These are phyloP conservation scores for Blastomyces percursus DNA, from an alignment of 2,329 filamentous ascomycete genomes.

Conservation along the genomic window DNA sequence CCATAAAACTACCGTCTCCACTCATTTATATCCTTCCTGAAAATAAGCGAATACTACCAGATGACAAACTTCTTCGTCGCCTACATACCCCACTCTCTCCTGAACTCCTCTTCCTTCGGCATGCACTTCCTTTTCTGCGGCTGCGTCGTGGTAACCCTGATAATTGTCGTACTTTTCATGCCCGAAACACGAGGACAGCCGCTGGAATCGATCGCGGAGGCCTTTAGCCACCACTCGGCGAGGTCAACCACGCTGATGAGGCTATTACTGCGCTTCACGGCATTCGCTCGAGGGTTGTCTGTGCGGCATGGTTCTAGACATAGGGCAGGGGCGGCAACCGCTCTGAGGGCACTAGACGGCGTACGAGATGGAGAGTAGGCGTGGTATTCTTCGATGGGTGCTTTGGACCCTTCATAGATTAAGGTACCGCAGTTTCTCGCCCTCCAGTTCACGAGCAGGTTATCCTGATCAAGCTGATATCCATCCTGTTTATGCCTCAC, in stretches of 20 bases:
- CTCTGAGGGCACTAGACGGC: not conserved
- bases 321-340: not conserved
- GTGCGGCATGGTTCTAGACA: not conserved
- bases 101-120: constrained; percentile 34
- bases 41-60: constrained; percentile 6
- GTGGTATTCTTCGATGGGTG: not conserved
- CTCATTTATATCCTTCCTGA: not conserved
- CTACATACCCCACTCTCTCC: constrained; percentile 34
- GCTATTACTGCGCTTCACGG: not conserved
- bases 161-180: constrained; percentile 37
- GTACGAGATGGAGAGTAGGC: not conserved
- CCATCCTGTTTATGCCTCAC: not conserved
- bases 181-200: constrained; percentile 41
- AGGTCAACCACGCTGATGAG: not conserved
- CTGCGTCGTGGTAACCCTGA: constrained; percentile 29
- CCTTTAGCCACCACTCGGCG: constrained; percentile 23
- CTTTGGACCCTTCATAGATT: not conserved
- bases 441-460: not conserved
- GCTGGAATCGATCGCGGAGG: constrained; percentile 41
- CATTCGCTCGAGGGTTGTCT: not conserved
- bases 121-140: constrained; percentile 40
- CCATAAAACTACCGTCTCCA: not conserved
- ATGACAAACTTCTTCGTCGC: constrained; percentile 37
- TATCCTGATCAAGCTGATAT: not conserved
- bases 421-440: not conserved